These are phyloP conservation scores for Talaromyces sp. DNA, from an alignment of 2,329 filamentous ascomycete genomes.

Conservation along the genomic window DNA sequence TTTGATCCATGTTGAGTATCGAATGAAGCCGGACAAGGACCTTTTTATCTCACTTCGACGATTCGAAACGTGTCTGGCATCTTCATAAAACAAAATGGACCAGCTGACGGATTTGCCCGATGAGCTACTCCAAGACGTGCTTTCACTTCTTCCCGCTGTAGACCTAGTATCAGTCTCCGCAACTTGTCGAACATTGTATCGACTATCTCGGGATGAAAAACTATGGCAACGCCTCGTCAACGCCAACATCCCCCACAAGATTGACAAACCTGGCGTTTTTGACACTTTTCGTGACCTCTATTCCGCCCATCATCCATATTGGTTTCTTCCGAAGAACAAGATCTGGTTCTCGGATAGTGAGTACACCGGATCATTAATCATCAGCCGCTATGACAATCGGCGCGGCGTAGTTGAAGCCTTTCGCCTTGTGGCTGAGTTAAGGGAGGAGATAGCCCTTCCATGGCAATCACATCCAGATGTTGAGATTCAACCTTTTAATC, in stretches of 20 bases:
- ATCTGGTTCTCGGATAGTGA: constrained; percentile 79
- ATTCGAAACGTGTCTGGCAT: background rate
- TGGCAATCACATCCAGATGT: constrained; percentile 9
- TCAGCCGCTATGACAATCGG: constrained; percentile 69
- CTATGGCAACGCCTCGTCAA: constrained; percentile 70
- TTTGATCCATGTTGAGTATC: background rate
- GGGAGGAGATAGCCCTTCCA: constrained; percentile 31
- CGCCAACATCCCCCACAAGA: constrained; percentile 56
- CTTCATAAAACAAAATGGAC: background rate
- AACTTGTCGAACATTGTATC: constrained; percentile 58
- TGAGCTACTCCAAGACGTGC: constrained; percentile 69
- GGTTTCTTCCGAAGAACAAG: constrained; percentile 76
- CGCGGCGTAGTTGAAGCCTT: constrained; percentile 76
- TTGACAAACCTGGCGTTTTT: constrained; percentile 56
- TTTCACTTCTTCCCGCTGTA: constrained; percentile 59
- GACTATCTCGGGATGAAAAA: constrained; percentile 59
- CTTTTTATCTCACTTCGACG: too few species aligned
- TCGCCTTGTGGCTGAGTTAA: constrained; percentile 63
- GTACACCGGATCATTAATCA: constrained; percentile 67
- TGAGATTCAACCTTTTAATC: constrained; percentile 61
- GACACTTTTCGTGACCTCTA: constrained; percentile 67
- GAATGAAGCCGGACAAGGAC: too few species aligned
- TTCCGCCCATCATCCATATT: constrained; percentile 67
- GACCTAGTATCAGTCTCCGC: constrained; percentile 58
- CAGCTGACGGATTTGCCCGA: constrained; percentile 53